Conservation (phyloP, 2,329 filamentous ascomycete species). For the Fusarium irregulare region DNA sequence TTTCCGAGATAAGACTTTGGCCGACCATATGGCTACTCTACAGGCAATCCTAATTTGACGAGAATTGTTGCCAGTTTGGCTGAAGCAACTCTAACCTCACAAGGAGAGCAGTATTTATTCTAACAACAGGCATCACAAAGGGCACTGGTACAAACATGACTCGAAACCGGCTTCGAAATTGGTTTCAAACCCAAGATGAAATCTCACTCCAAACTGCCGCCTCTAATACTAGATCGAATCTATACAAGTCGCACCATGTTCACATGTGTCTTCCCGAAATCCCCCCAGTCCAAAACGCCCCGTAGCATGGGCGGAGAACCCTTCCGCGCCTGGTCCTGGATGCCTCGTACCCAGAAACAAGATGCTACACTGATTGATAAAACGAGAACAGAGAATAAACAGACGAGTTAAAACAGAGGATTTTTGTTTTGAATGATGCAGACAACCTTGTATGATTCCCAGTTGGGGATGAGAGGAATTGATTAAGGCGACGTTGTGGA, state of each 20-base stretch:
- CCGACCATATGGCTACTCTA: neutral
- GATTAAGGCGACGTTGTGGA: slow-evolving; percentile 43
- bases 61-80: neutral
- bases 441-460: slow-evolving; percentile 34
- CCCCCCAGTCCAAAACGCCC: slow-evolving; percentile 46
- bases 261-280: slow-evolving; percentile 48
- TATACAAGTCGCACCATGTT: slow-evolving; percentile 48
- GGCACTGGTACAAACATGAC: neutral
- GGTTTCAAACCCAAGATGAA: slow-evolving; percentile 42
- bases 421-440: slow-evolving; percentile 35
- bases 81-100: neutral
- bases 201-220: slow-evolving; percentile 46
- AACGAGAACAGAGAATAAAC: slow-evolving; percentile 37
- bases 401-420: slow-evolving; percentile 21
- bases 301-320: slow-evolving; percentile 47
- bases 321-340: slow-evolving; percentile 43
- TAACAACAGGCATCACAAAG: neutral
- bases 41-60: neutral
- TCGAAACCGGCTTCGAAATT: neutral
- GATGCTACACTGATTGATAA: slow-evolving; percentile 43
- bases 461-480: slow-evolving; percentile 31
- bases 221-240: slow-evolving; percentile 49
- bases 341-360: slow-evolving; percentile 47
- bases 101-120: neutral
- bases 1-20: neutral